A percentile compares a stretch with the other conserved stretches of the same genome.
Conservation (phyloP, 2,329 filamentous ascomycete species). For the Colletotrichum incanum region DNA sequence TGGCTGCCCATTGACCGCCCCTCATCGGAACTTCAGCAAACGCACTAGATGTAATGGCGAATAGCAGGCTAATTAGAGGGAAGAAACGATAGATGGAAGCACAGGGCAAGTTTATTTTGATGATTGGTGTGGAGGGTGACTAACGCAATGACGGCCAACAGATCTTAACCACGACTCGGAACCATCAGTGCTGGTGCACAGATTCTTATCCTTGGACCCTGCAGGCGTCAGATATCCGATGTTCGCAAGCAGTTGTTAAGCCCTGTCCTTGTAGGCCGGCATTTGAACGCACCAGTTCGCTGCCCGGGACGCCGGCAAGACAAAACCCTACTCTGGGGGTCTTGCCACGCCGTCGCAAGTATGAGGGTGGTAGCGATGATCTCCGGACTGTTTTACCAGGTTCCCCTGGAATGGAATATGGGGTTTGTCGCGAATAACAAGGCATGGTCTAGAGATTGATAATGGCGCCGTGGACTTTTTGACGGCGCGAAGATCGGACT, state of each 20-base stretch:
- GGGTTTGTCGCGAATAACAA: conserved; percentile 1
- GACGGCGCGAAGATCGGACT: conserved; percentile 19
- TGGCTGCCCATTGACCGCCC: conserved; percentile 5
- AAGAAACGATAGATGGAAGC: background rate
- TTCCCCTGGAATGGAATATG: background rate
- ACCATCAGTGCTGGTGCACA: conserved; percentile 15
- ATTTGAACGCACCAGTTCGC: background rate
- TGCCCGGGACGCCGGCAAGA: conserved; percentile 2
- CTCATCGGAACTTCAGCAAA: conserved; percentile 33
- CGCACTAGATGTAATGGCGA: conserved; percentile 4
- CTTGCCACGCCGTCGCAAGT: conserved; percentile 26
- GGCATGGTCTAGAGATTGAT: conserved; percentile 22
- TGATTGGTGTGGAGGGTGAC: conserved; percentile 8
- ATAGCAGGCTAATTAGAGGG: background rate
- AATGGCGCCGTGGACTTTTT: conserved; percentile 9
- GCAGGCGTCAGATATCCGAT: conserved; percentile 27
- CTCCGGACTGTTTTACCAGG: conserved; percentile 10
- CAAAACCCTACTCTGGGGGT: background rate
- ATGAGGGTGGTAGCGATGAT: conserved; percentile 37
- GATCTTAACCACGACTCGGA: background rate
- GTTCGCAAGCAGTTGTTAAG: conserved; percentile 6
- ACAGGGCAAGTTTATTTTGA: conserved; percentile 20
- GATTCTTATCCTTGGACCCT: conserved; percentile 21
- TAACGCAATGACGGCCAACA: background rate
- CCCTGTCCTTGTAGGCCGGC: background rate